Evolutionary conservation across 1,284 basidiomycete species (phyloP), one percentile per base, ranked within the genome.

Genomic region (Mycena sp.): DNA sequence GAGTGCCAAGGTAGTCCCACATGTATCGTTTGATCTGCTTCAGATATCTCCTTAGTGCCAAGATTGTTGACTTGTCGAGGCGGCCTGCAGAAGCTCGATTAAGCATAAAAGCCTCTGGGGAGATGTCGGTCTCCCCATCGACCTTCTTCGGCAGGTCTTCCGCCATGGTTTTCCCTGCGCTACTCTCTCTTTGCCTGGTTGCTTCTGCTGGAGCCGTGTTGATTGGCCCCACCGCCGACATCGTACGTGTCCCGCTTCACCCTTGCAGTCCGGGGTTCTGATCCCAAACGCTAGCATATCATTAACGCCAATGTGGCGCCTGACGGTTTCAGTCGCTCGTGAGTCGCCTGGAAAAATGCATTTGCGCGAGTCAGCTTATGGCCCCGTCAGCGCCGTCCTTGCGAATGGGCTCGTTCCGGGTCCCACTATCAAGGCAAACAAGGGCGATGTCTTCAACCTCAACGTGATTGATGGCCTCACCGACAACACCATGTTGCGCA

Each of bases 271-370:
- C 46, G 41, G 16, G 16, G 30, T 57, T 73, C n/a, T 20, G 56
- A 39, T 50, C 63, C 16, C 41, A 13, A 34, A 46, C 10, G 34
- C n/a, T 30, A 62, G 64, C n/a, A 54, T 38, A 73, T 76, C 11
- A 57, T 65, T 37, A 76, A 76, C 62, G 70, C 66, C 8, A 48
- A 62, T 18, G 73, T 76, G 14, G 37, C 71, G 5, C 76, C 74
- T 4, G 72, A 73, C 16, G 72, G 72, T 37, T 73, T 73, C 41
- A 39, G 46, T 44, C 69, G 72, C 69, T 67, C 65, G 72, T 70
- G 20, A 22, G 64, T 38, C 30, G 3, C 41, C 46, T 25, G 1
- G 6, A 30, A 9, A 18, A 39, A 18, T 44, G 4, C 3, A 30
- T 54, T 46, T 44, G 13, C 34, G 18, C 8, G 20, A 18, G 25